Evolutionary conservation across 2,329 filamentous ascomycete genomes (phyloP).

Genomic region (Didymella sp.): DNA sequence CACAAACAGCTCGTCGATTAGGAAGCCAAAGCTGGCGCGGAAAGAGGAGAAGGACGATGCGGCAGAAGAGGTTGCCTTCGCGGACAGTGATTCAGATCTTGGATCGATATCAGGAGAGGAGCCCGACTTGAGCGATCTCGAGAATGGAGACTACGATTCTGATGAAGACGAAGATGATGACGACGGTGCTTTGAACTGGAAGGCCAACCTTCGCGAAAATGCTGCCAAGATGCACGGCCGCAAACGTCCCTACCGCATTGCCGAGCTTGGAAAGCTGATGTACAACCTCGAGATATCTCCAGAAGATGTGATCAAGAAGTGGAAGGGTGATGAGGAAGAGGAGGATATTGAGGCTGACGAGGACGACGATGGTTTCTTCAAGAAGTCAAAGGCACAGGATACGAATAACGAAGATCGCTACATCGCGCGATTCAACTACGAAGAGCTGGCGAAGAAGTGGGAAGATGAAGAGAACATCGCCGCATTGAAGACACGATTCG

Average conservation of each 20-base stretch:
- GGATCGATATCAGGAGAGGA: slow-evolving; percentile 78
- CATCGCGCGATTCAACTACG: slow-evolving; percentile 81
- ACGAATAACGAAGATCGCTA: slow-evolving; percentile 73
- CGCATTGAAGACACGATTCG: slow-evolving; percentile 75
- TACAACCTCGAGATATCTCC: slow-evolving; percentile 84
- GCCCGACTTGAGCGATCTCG: slow-evolving; percentile 37
- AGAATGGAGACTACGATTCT: slow-evolving; percentile 60
- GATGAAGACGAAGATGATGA: slow-evolving; percentile 70
- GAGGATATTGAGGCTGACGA: slow-evolving; percentile 63
- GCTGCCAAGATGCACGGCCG: slow-evolving; percentile 74
- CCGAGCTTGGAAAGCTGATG: slow-evolving; percentile 84
- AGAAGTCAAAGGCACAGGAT: slow-evolving; percentile 60
- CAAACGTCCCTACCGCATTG: slow-evolving; percentile 75
- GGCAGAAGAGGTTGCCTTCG: slow-evolving; percentile 81
- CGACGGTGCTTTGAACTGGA: slow-evolving; percentile 80
- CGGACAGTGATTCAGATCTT: slow-evolving; percentile 95
- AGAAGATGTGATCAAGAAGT: slow-evolving; percentile 76
- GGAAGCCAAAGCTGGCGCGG: slow-evolving; percentile 39
- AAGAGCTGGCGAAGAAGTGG: slow-evolving; percentile 85
- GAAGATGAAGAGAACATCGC: slow-evolving; percentile 79
- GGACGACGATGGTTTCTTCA: slow-evolving; percentile 69
- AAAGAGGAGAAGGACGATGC: slow-evolving; percentile 41
- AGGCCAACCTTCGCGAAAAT: slow-evolving; percentile 80
- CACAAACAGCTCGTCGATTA: slow-evolving; percentile 51
- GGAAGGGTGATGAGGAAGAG: slow-evolving; percentile 72